Evolutionary conservation across 805 yeast genomes (phyloP), one percentile per base, ranked within the genome.

Genomic region (Suhomyces vadensis): DNA sequence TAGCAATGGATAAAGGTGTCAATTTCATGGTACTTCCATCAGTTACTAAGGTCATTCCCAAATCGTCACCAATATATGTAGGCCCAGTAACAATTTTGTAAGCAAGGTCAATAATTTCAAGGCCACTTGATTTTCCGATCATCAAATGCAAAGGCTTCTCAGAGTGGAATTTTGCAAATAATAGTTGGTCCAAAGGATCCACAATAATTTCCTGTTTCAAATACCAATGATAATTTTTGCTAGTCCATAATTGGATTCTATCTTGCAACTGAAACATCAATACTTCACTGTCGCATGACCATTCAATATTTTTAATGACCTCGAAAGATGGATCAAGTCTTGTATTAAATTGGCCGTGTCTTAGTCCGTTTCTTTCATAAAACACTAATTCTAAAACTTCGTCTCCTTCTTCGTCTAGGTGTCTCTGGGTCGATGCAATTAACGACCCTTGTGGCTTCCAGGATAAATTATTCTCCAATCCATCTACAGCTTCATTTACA

Each of bases 191-290:
- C 9, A 46, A 43, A 2, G 54, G 50, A 24, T 55, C 50, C 7
- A 71, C 61, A 43, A 55, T 54, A 2, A 91, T 64, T 56, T 86
- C 95, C 63, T 87, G 95, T 58, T 94, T 94, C 54, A 91, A 73
- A 64, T 87, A 90, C 99, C 99, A 94, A 59, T 91, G 95, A 64
- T 91, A 94, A 64, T 94, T 94, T 59, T 87, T 90, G 3, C 87
- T 74, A 1, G 95, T 83, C 97, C 97, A 94, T 19, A 94, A 64
- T 59, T 86, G 95, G n/a, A 94, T 75, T 11, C 79, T 69, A 53
- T 82, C 75, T 1, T 64, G 49, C 22, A 86, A 70, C 31, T 78
- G 82, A 9, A 94, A 67, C 2, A 96, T 87, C 43, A 94, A 69
- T 1, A 87, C 73, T 52, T 90, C 95, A 42, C 91, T 82, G 53